Base-by-base conservation (phyloP, 495 filamentous ascomycete genomes). In the Tirmania nivea region DNA sequence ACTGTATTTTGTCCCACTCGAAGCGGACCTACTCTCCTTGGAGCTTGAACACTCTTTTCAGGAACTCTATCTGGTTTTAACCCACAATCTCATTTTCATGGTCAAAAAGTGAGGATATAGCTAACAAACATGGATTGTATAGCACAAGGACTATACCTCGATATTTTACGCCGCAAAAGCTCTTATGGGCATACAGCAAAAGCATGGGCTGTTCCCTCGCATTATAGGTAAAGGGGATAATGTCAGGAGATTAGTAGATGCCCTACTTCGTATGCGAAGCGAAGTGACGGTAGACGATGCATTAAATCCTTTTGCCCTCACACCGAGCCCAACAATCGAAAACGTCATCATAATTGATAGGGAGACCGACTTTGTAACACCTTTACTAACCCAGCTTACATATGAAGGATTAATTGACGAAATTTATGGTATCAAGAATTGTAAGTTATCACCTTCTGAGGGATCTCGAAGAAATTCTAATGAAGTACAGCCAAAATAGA, bases 371-470 rank as follows among this genome's bases (percentile, higher is more conserved):
- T 85, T 88, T 67, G 83, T 84, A 34, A 93, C 90, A 19, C 79
- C 81, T 1, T 74, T 99, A 11, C 77, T 96, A 49, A 96, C 90
- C 0, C 92, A 96, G 64, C 72, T 99, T 42, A 99, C 92, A 9
- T 99, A 99, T 61, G 88, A 96, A 69, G 92, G 92, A 0, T 66
- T 99, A 34, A 83, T 99, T 51, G 92, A 99, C 65, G 92, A 99
- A 68, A 75, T 86, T 36, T 92, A 94, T 57, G 81, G 83, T 49
- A 89, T 99, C 55, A 75, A 81, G 55, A 76, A 80, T 59, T 64
- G 62, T 65, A 57, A 54, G 42, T 16, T 36, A 35, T 37, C 39
- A 12, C 11, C 12, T 17, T 34, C 11, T 31, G 14, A 25, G 12
- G 47, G 6, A 45, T n/a, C 16, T 10, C 11, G 51, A 20, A n/a